Evolutionary conservation across 495 filamentous ascomycete species (phyloP).

Genomic region (Astrothelium subdiscretum): DNA sequence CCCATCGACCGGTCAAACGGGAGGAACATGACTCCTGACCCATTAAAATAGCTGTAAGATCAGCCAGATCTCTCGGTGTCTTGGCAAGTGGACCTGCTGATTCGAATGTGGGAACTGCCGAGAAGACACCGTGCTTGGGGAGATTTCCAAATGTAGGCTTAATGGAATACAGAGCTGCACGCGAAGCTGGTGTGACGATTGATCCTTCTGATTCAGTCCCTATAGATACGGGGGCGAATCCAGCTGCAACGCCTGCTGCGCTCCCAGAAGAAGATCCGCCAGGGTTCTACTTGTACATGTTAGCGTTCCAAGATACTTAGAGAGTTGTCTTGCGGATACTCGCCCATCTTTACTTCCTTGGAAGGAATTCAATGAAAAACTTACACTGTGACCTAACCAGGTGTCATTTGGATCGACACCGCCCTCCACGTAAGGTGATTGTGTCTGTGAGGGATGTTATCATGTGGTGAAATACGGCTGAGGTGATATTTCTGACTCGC

Average conservation of each 20-base stretch:
- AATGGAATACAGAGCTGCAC: constrained; percentile 23
- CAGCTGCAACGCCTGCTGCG: constrained; percentile 22
- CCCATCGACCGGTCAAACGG: neutral
- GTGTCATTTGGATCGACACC: constrained; percentile 22
- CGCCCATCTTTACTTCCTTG: neutral
- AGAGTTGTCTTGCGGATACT: neutral
- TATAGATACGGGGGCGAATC: constrained; percentile 24
- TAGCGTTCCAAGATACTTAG: neutral
- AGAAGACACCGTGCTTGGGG: constrained; percentile 20
- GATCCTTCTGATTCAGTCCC: constrained; percentile 26
- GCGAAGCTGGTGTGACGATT: constrained; percentile 23
- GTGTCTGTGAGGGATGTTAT: constrained; percentile 13
- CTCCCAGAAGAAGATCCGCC: constrained; percentile 21
- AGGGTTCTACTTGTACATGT: constrained; percentile 12
- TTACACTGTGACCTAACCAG: constrained; percentile 10
- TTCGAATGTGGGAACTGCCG: constrained; percentile 20
- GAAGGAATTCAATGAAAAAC: neutral
- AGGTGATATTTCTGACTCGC: neutral
- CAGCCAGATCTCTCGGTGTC: constrained; percentile 22
- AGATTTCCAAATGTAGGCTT: constrained; percentile 24
- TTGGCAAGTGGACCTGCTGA: constrained; percentile 26
- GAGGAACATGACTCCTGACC: constrained; percentile 1
- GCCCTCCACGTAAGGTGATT: constrained; percentile 26
- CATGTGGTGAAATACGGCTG: neutral
- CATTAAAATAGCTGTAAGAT: constrained; percentile 21